Conservation (phyloP, 2,329 filamentous ascomycete species). For the Diplodia mutila region DNA sequence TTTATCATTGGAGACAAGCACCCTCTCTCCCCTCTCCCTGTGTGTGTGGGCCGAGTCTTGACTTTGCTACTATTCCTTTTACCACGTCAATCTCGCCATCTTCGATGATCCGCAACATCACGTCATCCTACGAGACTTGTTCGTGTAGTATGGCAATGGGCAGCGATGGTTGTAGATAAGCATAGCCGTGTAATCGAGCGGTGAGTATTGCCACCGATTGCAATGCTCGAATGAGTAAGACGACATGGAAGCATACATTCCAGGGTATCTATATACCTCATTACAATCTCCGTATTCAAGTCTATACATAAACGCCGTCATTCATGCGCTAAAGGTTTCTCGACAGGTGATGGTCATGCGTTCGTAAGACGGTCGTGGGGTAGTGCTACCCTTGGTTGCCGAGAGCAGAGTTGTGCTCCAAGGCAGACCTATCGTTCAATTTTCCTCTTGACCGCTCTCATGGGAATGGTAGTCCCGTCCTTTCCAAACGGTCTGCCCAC, state of each 20-base stretch:
- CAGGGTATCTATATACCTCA: slow-evolving; percentile 6
- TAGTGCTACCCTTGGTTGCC: background rate
- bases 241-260: background rate
- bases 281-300: slow-evolving; percentile 6
- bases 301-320: slow-evolving; percentile 1
- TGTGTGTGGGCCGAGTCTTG: too few species aligned
- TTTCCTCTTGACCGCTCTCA: slow-evolving; percentile 59
- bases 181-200: background rate
- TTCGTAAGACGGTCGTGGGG: slow-evolving; percentile 7
- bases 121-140: too few species aligned
- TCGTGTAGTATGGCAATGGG: too few species aligned
- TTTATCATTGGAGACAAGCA: too few species aligned
- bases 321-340: slow-evolving; percentile 6
- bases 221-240: background rate
- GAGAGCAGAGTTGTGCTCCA: background rate
- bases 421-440: slow-evolving; percentile 2
- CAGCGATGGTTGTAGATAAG: background rate
- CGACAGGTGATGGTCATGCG: background rate
- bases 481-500: slow-evolving; percentile 75
- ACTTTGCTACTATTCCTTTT: too few species aligned
- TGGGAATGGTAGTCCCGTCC: slow-evolving; percentile 56
- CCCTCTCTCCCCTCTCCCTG: too few species aligned
- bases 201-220: background rate
- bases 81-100: too few species aligned
- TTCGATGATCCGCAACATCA: too few species aligned